Conservation (phyloP, 176 grass and related monocot species). For the Hordeum vulgare region DNA sequence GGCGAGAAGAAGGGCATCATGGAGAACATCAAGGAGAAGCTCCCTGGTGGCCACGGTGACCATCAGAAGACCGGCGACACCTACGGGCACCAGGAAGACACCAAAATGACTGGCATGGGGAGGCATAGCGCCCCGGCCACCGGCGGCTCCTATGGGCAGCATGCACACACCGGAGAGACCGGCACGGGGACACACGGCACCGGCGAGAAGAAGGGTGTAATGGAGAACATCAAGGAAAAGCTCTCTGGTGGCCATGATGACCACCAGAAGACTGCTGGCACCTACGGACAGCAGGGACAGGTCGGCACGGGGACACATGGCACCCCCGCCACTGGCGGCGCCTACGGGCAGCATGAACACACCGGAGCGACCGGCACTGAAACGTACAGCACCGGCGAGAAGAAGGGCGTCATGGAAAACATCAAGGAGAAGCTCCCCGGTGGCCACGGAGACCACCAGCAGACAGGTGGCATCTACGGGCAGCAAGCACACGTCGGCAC, state of each 20-base stretch:
- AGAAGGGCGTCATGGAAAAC: not conserved
- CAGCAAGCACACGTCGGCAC: not conserved
- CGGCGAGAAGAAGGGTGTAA: too few relatives aligned
- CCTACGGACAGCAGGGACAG: too few relatives aligned
- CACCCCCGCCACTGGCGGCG: not conserved
- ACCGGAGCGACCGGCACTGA: not conserved
- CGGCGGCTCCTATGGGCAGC: not conserved
- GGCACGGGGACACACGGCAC: not conserved
- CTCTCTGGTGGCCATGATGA: too few relatives aligned
- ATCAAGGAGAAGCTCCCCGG: not conserved
- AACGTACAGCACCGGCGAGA: not conserved
- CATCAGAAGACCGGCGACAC: not conserved
- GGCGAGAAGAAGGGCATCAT: not conserved
- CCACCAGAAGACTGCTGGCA: too few relatives aligned
- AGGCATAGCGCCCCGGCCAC: not conserved
- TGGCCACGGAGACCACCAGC: not conserved
- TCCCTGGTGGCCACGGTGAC: not conserved
- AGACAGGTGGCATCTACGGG: not conserved
- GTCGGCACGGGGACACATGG: too few relatives aligned
- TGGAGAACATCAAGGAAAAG: too few relatives aligned
- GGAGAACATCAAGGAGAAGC: not conserved
- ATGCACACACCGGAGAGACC: not conserved
- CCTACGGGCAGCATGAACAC: not conserved
- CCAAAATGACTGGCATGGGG: not conserved
- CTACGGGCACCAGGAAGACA: not conserved